Percentiles rank a stretch among this genome's conserved stretches.
Conservation (phyloP, 2,329 filamentous ascomycete genomes). For the Sporothrix phasma region DNA sequence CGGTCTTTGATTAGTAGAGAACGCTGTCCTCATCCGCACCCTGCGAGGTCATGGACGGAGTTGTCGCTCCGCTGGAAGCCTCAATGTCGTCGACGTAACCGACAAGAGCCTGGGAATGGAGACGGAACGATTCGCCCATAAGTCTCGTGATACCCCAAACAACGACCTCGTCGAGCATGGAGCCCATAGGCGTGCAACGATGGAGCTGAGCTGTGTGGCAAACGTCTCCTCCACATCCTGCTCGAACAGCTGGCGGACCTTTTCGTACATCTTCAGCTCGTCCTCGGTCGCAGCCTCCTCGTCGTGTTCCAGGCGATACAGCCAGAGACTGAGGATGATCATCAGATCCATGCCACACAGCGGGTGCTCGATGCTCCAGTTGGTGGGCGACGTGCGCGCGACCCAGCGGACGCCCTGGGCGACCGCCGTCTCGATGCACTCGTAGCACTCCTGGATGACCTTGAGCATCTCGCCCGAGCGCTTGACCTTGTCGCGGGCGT, state of each 20-base stretch:
- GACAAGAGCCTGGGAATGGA: constrained; percentile 87
- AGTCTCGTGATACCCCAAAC: constrained; percentile 96
- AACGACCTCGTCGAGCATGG: constrained; percentile 96
- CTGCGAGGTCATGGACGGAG: constrained; percentile 62
- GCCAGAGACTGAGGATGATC: constrained; percentile 95
- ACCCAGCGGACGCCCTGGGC: constrained; percentile 95
- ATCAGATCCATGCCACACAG: constrained; percentile 94
- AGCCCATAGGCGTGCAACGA: constrained; percentile 89
- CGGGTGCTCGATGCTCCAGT: constrained; percentile 98
- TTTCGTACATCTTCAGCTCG: constrained; percentile 83
- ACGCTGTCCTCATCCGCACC: constrained; percentile 62
- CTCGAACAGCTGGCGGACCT: constrained; percentile 80
- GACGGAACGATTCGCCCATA: constrained; percentile 96
- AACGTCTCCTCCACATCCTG: constrained; percentile 79
- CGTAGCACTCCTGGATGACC: constrained; percentile 94
- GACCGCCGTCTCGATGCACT: constrained; percentile 93
- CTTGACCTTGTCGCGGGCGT: constrained; percentile 86
- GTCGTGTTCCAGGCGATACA: constrained; percentile 98
- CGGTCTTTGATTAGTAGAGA: constrained; percentile 38
- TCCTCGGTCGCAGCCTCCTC: constrained; percentile 81
- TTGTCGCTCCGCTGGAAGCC: constrained; percentile 58
- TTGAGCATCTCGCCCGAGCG: constrained; percentile 96
- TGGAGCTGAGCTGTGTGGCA: constrained; percentile 81
- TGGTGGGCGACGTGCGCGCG: constrained; percentile 91
- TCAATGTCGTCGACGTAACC: constrained; percentile 84